Percentiles rank a stretch among this genome's conserved stretches.
These are phyloP conservation scores for Aspergillus latus DNA, from an alignment of 2,329 filamentous ascomycete genomes.

Conservation along the genomic window DNA sequence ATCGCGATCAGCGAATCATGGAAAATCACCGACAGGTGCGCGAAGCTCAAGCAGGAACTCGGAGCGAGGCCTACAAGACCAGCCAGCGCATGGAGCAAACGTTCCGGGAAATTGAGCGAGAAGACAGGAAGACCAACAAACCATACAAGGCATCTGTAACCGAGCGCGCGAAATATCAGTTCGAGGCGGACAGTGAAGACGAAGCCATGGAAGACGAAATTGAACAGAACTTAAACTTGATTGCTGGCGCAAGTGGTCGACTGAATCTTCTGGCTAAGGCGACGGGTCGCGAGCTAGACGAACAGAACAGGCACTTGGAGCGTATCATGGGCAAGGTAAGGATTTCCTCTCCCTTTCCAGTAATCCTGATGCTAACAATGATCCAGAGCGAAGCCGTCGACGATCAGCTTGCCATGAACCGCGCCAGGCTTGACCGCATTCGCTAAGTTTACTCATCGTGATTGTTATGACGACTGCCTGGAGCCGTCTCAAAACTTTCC, in stretches of 20 bases:
- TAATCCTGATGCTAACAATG: conserved; percentile 24
- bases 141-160: conserved; percentile 55
- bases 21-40: conserved; percentile 62
- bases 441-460: conserved; percentile 26
- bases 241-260: conserved; percentile 63
- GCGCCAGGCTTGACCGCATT: conserved; percentile 65
- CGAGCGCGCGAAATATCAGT: conserved; percentile 71
- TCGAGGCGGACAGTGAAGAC: conserved; percentile 72
- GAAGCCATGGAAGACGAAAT: conserved; percentile 72
- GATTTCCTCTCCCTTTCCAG: conserved; percentile 4
- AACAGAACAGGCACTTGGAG: conserved; percentile 75
- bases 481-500: conserved; percentile 25
- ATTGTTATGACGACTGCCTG: conserved; percentile 26
- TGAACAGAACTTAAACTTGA: conserved; percentile 61
- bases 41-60: conserved; percentile 56
- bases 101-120: conserved; percentile 64
- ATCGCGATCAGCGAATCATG: conserved; percentile 67
- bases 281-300: conserved; percentile 72
- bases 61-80: conserved; percentile 52
- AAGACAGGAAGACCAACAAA: conserved; percentile 46
- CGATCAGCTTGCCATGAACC: conserved; percentile 76
- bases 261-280: conserved; percentile 72
- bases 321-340: conserved; percentile 74
- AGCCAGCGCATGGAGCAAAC: conserved; percentile 64
- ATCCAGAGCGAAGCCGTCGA: conserved; percentile 76